Conservation (phyloP, 805 yeast genomes). For the Ogataea siamensis region DNA sequence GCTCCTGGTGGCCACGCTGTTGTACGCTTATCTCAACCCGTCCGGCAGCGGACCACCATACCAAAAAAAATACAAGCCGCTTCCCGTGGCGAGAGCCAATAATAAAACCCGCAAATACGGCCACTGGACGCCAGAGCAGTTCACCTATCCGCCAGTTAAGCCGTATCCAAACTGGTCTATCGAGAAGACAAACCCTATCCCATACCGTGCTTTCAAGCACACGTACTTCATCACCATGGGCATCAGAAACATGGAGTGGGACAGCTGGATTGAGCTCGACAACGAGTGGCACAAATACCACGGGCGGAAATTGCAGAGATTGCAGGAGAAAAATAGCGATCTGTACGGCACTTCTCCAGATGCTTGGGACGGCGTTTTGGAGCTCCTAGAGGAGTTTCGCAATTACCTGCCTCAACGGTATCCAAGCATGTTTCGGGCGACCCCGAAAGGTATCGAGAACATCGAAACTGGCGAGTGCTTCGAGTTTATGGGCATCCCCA, state of each 20-base stretch:
- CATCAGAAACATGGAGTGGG: conserved; percentile 58
- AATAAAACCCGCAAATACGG: conserved; percentile 50
- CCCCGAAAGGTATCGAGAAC: conserved; percentile 48
- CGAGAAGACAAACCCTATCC: conserved; percentile 49
- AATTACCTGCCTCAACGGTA: conserved; percentile 54
- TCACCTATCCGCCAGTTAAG: conserved; percentile 47
- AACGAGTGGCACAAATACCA: conserved; percentile 62
- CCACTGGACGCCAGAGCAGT: conserved; percentile 53
- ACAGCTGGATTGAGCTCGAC: conserved; percentile 66
- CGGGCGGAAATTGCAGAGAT: conserved; percentile 47
- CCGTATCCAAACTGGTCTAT: conserved; percentile 50
- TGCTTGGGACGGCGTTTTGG: conserved; percentile 55
- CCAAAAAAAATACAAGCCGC: conserved; percentile 27
- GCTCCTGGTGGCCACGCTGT: conserved; percentile 6
- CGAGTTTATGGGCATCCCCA: conserved; percentile 31
- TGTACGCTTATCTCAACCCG: conserved; percentile 1
- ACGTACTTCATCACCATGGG: conserved; percentile 70
- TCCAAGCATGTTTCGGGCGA: conserved; percentile 49
- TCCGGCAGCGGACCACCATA: conserved; percentile 8
- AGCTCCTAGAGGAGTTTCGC: conserved; percentile 52
- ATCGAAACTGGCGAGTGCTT: conserved; percentile 53
- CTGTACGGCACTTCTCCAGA: conserved; percentile 50
- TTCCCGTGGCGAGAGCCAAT: conserved; percentile 36
- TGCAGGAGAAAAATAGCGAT: conserved; percentile 45
- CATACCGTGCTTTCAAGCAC: conserved; percentile 68